Conservation (phyloP, 1,284 basidiomycete genomes). For the Fistulinella staudtii region DNA sequence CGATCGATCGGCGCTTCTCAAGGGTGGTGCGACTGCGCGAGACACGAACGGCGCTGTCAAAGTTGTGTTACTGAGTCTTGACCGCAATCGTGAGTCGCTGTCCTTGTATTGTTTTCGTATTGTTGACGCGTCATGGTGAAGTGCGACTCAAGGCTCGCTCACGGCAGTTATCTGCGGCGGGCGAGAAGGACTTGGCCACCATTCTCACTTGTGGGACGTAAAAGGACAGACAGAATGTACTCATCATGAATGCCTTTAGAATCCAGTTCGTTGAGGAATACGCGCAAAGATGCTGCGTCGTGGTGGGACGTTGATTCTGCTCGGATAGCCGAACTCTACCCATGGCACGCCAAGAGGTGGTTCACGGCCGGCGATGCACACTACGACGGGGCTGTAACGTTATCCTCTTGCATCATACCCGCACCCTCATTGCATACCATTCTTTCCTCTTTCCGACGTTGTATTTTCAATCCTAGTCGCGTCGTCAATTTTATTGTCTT, state of each 20-base stretch:
- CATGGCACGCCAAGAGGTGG: conserved; percentile 30
- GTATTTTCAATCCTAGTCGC: no score
- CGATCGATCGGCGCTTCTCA: conserved; percentile 74
- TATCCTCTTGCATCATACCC: conserved; percentile 23
- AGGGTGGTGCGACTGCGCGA: conserved; percentile 33
- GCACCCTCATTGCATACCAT: conserved; percentile 18
- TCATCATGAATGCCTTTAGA: neutral
- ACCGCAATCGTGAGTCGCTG: conserved; percentile 78
- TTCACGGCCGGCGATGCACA: conserved; percentile 3
- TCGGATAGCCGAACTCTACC: conserved; percentile 9
- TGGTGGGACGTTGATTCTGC: conserved; percentile 8
- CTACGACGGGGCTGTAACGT: conserved; percentile 5
- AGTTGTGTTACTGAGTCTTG: conserved; percentile 86
- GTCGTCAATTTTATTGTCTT: no score
- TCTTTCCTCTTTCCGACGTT: conserved; percentile 5
- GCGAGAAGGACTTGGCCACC: conserved; percentile 67
- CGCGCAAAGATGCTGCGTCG: conserved; percentile 4
- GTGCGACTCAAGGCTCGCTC: conserved; percentile 83
- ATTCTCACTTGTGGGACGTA: conserved; percentile 48
- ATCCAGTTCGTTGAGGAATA: conserved; percentile 6
- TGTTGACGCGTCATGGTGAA: conserved; percentile 26
- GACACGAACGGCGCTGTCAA: conserved; percentile 58
- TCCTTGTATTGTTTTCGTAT: neutral
- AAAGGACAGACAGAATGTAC: conserved; percentile 6
- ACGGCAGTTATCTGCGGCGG: conserved; percentile 71